A percentile compares a stretch with the other conserved stretches of the same genome.
phyloP scores from a whole-genome alignment of 768 basidiomycete species.

The Sarcomyxa edulis region DNA sequence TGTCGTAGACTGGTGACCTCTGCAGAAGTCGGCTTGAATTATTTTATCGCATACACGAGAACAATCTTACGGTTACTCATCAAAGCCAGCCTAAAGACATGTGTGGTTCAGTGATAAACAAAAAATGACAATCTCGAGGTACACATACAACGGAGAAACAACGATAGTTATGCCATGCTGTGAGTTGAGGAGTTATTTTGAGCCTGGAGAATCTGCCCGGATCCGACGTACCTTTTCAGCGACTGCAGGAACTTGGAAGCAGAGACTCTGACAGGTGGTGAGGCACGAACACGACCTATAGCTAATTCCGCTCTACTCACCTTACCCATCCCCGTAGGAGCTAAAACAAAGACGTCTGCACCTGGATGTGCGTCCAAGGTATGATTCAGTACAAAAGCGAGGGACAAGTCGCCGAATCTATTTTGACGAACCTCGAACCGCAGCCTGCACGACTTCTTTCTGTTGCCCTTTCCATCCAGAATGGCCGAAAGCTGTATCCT shows the following conservation, averaged over 20 bases:
- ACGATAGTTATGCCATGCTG: slow-evolving; percentile 71
- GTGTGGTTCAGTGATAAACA: too few species aligned
- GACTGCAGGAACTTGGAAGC: slow-evolving; percentile 81
- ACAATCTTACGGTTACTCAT: slow-evolving; percentile 73
- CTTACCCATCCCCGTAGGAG: slow-evolving; percentile 90
- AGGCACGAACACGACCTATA: not conserved
- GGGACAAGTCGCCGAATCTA: too few species aligned
- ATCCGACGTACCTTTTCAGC: slow-evolving; percentile 43
- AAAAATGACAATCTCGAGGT: too few species aligned
- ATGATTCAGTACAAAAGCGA: not conserved
- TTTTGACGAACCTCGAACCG: slow-evolving; percentile 49
- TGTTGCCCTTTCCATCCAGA: slow-evolving; percentile 71
- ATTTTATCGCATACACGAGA: not conserved
- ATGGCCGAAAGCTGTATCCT: slow-evolving; percentile 67
- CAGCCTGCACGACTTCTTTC: slow-evolving; percentile 68
- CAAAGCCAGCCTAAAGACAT: too few species aligned
- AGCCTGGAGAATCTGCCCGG: not conserved
- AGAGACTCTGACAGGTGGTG: slow-evolving; percentile 52
- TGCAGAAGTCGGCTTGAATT: slow-evolving; percentile 19
- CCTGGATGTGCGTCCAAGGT: slow-evolving; percentile 31
- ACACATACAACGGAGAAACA: slow-evolving; percentile 67
- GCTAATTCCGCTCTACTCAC: slow-evolving; percentile 22
- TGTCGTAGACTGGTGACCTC: slow-evolving; percentile 59
- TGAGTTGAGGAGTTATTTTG: not conserved
- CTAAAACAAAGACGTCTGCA: slow-evolving; percentile 70